phyloP scores from a whole-genome alignment of 2,329 filamentous ascomycete genomes.

The Aureobasidium vineae region DNA sequence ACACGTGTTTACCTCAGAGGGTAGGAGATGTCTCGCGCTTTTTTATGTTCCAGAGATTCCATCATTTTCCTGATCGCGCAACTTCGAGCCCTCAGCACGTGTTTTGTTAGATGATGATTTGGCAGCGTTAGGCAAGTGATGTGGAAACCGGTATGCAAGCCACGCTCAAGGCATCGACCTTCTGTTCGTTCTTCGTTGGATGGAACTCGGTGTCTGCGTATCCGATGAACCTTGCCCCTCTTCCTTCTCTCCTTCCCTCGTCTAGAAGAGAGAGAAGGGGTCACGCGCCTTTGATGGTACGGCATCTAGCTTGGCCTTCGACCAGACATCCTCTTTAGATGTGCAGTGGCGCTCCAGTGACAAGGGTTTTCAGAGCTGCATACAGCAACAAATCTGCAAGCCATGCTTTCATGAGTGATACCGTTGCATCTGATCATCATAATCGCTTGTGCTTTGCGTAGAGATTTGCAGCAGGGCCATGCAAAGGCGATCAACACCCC shows the following conservation, averaged over 20 bases:
- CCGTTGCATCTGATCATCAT: constrained; percentile 1
- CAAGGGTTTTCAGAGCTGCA: background rate
- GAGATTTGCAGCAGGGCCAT: background rate
- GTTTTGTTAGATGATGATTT: background rate
- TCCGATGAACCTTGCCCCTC: background rate
- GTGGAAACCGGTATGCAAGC: background rate
- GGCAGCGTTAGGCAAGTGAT: background rate
- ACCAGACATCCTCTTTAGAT: background rate
- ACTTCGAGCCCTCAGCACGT: background rate
- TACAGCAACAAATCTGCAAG: background rate
- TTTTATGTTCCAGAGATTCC: background rate
- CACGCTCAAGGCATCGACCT: background rate
- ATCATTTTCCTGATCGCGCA: background rate
- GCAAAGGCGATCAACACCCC: background rate
- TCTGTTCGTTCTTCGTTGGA: background rate
- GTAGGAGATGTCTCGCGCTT: background rate
- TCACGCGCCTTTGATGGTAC: constrained; percentile 16
- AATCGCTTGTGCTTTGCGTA: background rate
- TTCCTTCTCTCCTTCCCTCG: background rate
- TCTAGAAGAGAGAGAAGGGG: background rate
- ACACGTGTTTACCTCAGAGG: too few species aligned
- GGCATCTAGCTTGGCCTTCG: background rate
- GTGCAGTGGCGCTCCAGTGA: background rate
- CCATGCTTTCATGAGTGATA: background rate
- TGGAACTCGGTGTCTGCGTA: background rate